Evolutionary conservation across 192 early-diverging fungal species (phyloP).

Genomic region (Umbelopsis vinacea): DNA sequence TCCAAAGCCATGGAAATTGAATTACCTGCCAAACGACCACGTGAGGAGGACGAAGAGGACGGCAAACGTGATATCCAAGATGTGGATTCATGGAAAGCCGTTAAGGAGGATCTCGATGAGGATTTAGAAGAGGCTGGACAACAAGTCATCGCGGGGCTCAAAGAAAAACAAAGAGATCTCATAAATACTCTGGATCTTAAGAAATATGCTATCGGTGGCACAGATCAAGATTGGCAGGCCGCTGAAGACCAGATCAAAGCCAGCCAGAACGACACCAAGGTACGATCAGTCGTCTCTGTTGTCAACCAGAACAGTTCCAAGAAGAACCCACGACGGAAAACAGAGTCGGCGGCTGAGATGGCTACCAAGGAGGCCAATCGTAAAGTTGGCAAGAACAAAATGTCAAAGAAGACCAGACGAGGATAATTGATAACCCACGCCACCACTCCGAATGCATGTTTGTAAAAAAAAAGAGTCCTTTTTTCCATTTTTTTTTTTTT

Average conservation of each 20-base stretch:
- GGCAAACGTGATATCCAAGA: conserved; percentile 59
- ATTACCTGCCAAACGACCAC: conserved; percentile 14
- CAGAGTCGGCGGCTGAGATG: conserved; percentile 52
- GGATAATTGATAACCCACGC: conserved; percentile 25
- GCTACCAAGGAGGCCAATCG: conserved; percentile 51
- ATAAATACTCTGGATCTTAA: conserved; percentile 77
- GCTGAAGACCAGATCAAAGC: conserved; percentile 67
- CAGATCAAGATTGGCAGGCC: conserved; percentile 73
- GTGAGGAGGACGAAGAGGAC: conserved; percentile 39
- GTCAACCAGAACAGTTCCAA: conserved; percentile 68
- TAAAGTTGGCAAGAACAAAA: conserved; percentile 33
- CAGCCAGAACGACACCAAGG: conserved; percentile 52
- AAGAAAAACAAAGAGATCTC: conserved; percentile 77
- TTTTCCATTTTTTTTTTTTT: background rate
- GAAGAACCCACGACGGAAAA: conserved; percentile 46
- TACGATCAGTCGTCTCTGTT: conserved; percentile 72
- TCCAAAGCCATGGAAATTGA: conserved; percentile 49
- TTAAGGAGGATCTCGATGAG: conserved; percentile 72
- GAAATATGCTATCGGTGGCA: conserved; percentile 72
- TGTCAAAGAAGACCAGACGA: conserved; percentile 43
- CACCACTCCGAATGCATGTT: background rate
- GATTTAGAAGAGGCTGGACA: conserved; percentile 87
- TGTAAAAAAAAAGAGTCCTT: too few relatives aligned
- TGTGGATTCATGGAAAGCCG: conserved; percentile 88
- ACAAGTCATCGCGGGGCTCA: conserved; percentile 67